Evolutionary conservation across 495 filamentous ascomycete genomes (phyloP), one percentile per base, ranked within the genome.

Genomic region (Talaromyces borbonicus): DNA sequence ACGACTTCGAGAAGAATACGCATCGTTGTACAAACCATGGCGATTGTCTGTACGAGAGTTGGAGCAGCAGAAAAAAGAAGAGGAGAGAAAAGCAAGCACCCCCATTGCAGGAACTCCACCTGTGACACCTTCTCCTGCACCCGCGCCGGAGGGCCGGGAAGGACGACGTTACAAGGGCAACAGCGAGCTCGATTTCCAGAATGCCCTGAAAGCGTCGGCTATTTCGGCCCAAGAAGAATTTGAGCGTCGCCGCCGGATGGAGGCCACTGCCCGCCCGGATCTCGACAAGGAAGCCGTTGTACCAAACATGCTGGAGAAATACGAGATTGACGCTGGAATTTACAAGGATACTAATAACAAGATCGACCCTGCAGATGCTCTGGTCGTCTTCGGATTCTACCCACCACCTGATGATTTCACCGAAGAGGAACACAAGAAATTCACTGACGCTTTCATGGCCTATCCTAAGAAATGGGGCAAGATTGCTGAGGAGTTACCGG

Each of bases 391-490:
- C 58, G 78, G 83, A 30, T 87, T 85, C 41, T 59, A 81, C 8
- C 87, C 86, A 5, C 81, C 80, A 1, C 72, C 80, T 26, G 84
- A 95, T 57, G 85, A 92, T 50, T 97, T 95, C 65, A 85, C 80
- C 2, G 67, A 77, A 16, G 78, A 85, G 39, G 93, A 98, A 58
- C 79, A 83, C 30, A 73, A 79, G 35, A 72, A 71, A 14, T 94
- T 97, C 55, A 80, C 87, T 15, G 79, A 84, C 52, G 73, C 78
- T 2, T 96, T 90, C 55, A 76, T 87, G 50, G 78, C 83, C 29
- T 71, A 74, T 47, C 90, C 90, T 0, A 98, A 98, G 74, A 84
- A 87, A 59, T 98, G 87, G 84, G 84, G 87, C 37, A 84, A 83
- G 56, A 89, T 98, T 45, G 85, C 90, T 2, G 79, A 83, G 19